Percentiles rank a stretch among this genome's conserved stretches.
These are phyloP conservation scores for Candida nemodendra DNA, from an alignment of 805 yeast genomes.

Conservation along the genomic window DNA sequence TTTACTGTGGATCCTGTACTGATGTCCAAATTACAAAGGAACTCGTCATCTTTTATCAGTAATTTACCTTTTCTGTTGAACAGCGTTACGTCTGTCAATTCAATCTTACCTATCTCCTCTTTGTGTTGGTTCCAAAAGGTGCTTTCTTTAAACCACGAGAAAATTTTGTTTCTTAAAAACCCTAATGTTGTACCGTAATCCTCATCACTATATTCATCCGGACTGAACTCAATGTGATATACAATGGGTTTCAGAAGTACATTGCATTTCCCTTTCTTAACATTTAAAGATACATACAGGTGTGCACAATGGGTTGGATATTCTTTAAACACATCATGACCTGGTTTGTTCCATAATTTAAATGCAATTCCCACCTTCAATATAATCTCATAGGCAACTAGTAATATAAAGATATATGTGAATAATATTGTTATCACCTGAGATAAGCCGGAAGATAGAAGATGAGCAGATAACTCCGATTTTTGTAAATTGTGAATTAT, in stretches of 20 bases:
- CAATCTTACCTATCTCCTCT: conserved; percentile 10
- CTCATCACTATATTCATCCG: conserved; percentile 74
- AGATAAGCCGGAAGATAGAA: conserved; percentile 24
- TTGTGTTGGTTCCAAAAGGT: conserved; percentile 27
- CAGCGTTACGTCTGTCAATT: conserved; percentile 34
- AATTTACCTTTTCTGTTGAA: conserved; percentile 34
- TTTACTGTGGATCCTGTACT: conserved; percentile 54
- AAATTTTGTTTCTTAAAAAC: conserved; percentile 57
- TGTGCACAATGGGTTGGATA: conserved; percentile 81
- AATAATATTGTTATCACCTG: conserved; percentile 26
- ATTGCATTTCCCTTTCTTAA: conserved; percentile 20
- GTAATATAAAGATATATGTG: conserved; percentile 20
- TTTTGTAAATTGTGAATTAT: conserved; percentile 13
- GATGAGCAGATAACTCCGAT: conserved; percentile 21
- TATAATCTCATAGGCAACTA: conserved; percentile 25
- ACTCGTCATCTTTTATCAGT: conserved; percentile 41
- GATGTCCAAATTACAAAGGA: conserved; percentile 50
- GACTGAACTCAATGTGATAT: conserved; percentile 76
- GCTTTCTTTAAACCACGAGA: conserved; percentile 52
- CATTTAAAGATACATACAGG: conserved; percentile 53
- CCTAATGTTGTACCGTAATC: conserved; percentile 69
- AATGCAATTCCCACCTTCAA: conserved; percentile 24
- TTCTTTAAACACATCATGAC: conserved; percentile 60
- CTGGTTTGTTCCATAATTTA: conserved; percentile 31
- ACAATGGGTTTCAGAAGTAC: conserved; percentile 39